phyloP scores from a whole-genome alignment of 495 filamentous ascomycete species.

The Penicillium bovifimosum region DNA sequence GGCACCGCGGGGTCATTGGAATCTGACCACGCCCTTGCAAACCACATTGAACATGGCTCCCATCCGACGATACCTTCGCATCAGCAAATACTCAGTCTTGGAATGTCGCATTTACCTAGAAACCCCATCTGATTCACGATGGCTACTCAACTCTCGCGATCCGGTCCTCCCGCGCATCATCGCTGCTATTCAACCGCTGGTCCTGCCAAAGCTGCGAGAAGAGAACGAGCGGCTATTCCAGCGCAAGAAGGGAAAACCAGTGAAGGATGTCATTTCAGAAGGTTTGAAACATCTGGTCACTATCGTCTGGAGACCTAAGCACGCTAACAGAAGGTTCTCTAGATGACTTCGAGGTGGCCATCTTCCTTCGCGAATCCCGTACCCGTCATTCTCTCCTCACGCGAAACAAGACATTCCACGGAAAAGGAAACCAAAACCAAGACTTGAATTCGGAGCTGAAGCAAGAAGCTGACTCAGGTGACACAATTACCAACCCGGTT shows the following conservation, averaged over 20 bases:
- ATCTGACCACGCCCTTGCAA: slow-evolving; percentile 2
- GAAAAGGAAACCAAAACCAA: slow-evolving; percentile 46
- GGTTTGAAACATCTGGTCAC: slow-evolving; percentile 44
- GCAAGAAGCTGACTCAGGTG: slow-evolving; percentile 44
- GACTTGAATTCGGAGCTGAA: slow-evolving; percentile 39
- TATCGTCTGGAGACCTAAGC: background rate
- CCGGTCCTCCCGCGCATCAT: slow-evolving; percentile 77
- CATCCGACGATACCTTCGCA: slow-evolving; percentile 75
- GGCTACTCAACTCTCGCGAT: slow-evolving; percentile 67
- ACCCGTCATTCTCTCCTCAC: slow-evolving; percentile 85
- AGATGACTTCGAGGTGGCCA: slow-evolving; percentile 94
- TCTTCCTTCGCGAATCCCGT: slow-evolving; percentile 84
- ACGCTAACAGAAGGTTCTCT: slow-evolving; percentile 6
- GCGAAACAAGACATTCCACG: slow-evolving; percentile 67
- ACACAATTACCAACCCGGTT: slow-evolving; percentile 46
- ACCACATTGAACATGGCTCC: slow-evolving; percentile 57
- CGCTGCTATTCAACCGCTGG: slow-evolving; percentile 71
- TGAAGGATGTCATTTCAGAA: slow-evolving; percentile 81
- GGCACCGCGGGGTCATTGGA: slow-evolving; percentile 9
- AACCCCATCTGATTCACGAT: slow-evolving; percentile 73
- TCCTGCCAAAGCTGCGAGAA: slow-evolving; percentile 85
- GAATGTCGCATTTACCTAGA: slow-evolving; percentile 95
- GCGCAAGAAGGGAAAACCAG: slow-evolving; percentile 63
- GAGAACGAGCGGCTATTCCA: slow-evolving; percentile 61
- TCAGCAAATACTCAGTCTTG: slow-evolving; percentile 83